Base-by-base conservation (phyloP, 768 basidiomycete genomes). In the Atractiella rhizophila region DNA sequence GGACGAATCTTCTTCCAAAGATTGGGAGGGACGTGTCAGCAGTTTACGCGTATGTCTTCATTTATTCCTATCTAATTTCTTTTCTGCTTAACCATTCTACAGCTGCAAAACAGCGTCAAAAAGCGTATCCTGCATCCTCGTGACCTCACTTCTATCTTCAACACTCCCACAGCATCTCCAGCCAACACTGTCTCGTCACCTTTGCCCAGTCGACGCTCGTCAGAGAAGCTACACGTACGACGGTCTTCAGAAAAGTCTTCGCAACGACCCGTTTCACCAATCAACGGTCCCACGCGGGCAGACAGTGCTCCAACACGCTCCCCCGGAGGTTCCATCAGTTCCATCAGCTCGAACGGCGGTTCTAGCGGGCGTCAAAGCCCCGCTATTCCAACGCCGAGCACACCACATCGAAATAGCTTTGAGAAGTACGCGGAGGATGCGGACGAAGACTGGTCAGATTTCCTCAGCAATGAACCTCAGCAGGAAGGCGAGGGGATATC, bases 371-470 rank as follows among this genome's bases (percentile, higher is more conserved):
- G n/a, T n/a, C 39, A 21, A 21, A n/a, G 4, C 18, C n/a, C 20
- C 4, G 5, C 37, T 2, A 13, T 31, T 9, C 35, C 31, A 2
- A 9, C 12, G n/a, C 23, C 44, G 37, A 59, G 47, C 33, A 51
- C 40, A 23, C 24, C 39, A 36, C 39, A 32, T 24, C 33, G 33
- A 28, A 11, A 13, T n/a, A 24, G 37, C 24, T 35, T 50, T 25
- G 44, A 35, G 1, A 25, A 39, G 35, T 49, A 43, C 23, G 43
- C 35, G 12, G 42, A 46, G 20, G 24, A 71, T 8, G 80, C 91
- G 21, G 78, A 71, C 4, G 74, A 94, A 53, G 82, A 94, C 55
- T 96, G 91, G 52, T 82, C 88, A 35, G 88, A 91, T 56, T 73
- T 94, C 9, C 88, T 96, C 58, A 82, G 70, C 44, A 80, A 78